Base-by-base conservation (phyloP, 257 asterid species). In the Coffea eugenioides region DNA sequence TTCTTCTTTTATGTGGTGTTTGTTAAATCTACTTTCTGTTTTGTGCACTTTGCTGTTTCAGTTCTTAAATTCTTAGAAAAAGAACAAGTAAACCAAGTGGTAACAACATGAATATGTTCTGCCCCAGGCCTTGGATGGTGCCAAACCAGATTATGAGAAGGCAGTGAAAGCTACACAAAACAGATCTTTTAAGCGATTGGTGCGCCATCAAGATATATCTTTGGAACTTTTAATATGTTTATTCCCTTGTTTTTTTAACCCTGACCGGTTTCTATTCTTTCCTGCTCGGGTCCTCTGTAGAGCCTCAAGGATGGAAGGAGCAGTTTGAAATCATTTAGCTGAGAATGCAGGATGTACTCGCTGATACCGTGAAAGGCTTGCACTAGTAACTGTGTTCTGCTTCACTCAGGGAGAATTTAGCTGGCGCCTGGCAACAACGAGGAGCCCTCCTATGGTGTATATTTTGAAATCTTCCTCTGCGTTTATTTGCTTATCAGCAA, bases 111-210 rank as follows among this genome's bases (percentile, higher is more conserved):
- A 34, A 65, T 80, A 46, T 80, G 56, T 79, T 57, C 70, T 72
- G 72, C 64, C 73, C 18, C 80, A 92, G 97, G 92, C 97, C 70
- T 87, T 94, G 52, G 97, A 92, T 85, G 94, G 96, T 80, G 97
- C 98, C 79, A 94, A 84, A 85, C 93, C 97, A 46, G 97, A 90
- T 81, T 82, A 85, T 20, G 97, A 91, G 85, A 84, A 81, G 76
- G 80, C 85, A 75, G 84, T 85, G 74, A 87, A 77, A 77, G 71
- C 66, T 56, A 83, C 84, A 68, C 90, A 82, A 71, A 85, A 39
- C 80, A 81, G 91, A 81, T 87, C 97, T 72, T 92, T 94, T 79
- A 92, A 90, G 77, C 83, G 94, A 86, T 21, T 91, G 96, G 97
- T 91, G 80, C 49, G 91, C 75, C 62, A 46, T 69, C 49, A 77